phyloP scores from a whole-genome alignment of 2,329 filamentous ascomycete species.

The Colletotrichum falcatum region DNA sequence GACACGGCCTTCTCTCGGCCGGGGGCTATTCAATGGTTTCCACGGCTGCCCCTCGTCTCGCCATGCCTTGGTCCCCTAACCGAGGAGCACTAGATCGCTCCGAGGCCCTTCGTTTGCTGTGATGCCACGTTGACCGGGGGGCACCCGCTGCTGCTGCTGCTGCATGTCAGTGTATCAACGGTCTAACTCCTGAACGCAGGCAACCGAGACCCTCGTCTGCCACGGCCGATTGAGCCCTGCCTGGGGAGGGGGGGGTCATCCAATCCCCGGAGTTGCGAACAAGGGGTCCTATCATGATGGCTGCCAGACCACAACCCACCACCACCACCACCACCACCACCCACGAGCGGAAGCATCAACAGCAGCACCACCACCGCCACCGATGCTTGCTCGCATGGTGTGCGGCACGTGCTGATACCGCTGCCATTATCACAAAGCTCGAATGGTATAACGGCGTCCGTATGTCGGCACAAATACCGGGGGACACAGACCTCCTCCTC shows the following conservation, averaged over 20 bases:
- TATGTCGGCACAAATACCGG: conserved; percentile 13
- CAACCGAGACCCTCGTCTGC: conserved; percentile 24
- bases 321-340: neutral
- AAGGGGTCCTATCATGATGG: conserved; percentile 15
- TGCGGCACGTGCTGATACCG: conserved; percentile 3
- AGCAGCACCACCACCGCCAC: conserved; percentile 18
- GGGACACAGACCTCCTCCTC: conserved; percentile 24
- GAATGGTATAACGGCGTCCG: conserved; percentile 14
- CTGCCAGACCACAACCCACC: neutral
- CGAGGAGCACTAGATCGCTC: conserved; percentile 21
- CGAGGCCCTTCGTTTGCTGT: conserved; percentile 23
- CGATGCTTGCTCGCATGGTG: conserved; percentile 18
- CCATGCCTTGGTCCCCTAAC: conserved; percentile 18
- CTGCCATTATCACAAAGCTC: conserved; percentile 19
- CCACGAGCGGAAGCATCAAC: too few species aligned
- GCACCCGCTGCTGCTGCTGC: too few species aligned
- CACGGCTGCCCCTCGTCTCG: neutral
- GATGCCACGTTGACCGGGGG: conserved; percentile 32
- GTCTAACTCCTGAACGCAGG: conserved; percentile 14
- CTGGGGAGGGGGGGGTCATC: too few species aligned
- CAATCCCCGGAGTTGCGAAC: neutral
- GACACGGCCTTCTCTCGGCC: conserved; percentile 6
- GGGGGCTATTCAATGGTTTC: conserved; percentile 2
- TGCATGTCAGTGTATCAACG: conserved; percentile 38
- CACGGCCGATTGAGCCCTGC: conserved; percentile 8